Conservation (phyloP, 169 alveolate genomes). For the Cryptosporidium sp. region DNA sequence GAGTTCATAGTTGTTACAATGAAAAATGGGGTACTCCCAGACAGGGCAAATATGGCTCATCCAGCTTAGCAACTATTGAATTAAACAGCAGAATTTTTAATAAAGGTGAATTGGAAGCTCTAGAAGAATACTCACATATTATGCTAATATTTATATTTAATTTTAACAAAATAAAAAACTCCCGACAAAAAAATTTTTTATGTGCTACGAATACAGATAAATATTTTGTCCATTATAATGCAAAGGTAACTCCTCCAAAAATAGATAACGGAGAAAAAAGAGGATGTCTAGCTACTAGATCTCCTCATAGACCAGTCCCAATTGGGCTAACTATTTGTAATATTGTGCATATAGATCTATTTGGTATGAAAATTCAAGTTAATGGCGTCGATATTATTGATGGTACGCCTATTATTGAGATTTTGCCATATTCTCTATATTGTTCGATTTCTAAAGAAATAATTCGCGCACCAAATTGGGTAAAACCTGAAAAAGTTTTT, state of each 20-base stretch:
- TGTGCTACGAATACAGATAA: neutral
- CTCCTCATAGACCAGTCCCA: slow-evolving; percentile 61
- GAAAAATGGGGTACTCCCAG: slow-evolving; percentile 72
- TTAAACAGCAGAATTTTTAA: slow-evolving; percentile 7
- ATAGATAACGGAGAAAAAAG: slow-evolving; percentile 30
- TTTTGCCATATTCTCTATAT: slow-evolving; percentile 28
- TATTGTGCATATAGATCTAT: neutral
- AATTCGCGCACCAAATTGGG: slow-evolving; percentile 15
- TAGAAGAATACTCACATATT: slow-evolving; percentile 18
- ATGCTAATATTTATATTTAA: slow-evolving; percentile 27
- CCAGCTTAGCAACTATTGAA: slow-evolving; percentile 13
- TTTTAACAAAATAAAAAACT: slow-evolving; percentile 14
- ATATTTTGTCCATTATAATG: slow-evolving; percentile 6
- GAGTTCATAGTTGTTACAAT: slow-evolving; percentile 29
- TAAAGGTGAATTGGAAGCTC: neutral
- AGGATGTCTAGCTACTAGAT: slow-evolving; percentile 58
- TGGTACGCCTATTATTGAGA: slow-evolving; percentile 39
- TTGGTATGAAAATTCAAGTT: slow-evolving; percentile 21
- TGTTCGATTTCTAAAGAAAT: neutral
- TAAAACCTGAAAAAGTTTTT: neutral
- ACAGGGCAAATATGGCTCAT: slow-evolving; percentile 27
- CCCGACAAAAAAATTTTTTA: neutral
- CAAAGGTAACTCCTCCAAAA: slow-evolving; percentile 64
- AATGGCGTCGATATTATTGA: slow-evolving; percentile 34
- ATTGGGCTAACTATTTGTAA: slow-evolving; percentile 34